Percentiles rank a stretch among this genome's conserved stretches.
phyloP scores from a whole-genome alignment of 768 basidiomycete species.

The Russula brevipes region DNA sequence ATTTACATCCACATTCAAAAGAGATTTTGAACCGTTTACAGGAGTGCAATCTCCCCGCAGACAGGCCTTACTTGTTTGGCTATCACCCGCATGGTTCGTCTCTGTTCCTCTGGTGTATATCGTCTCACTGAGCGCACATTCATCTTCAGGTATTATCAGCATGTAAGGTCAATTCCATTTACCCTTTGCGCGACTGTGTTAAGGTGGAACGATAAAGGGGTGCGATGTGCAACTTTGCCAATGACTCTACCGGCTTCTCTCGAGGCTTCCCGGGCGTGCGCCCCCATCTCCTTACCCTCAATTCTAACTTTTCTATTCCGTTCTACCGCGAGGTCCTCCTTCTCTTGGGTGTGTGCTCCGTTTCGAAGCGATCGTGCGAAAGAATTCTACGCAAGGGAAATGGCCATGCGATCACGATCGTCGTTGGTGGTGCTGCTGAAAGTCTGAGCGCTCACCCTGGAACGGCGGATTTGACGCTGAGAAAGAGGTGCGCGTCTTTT shows the following conservation, averaged over 20 bases:
- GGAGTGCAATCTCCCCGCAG: conserved; percentile 88
- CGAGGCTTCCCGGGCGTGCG: conserved; percentile 82
- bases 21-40: conserved; percentile 29
- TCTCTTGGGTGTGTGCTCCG: conserved; percentile 84
- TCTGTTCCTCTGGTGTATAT: not conserved
- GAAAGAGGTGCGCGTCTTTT: conserved; percentile 51
- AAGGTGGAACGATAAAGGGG: conserved; percentile 50
- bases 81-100: conserved; percentile 92
- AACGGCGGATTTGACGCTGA: conserved; percentile 85
- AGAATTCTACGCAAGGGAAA: conserved; percentile 62
- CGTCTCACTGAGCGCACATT: not conserved
- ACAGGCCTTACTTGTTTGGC: conserved; percentile 93
- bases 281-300: conserved; percentile 88
- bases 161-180: conserved; percentile 55
- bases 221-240: conserved; percentile 91
- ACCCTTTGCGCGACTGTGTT: not conserved
- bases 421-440: conserved; percentile 95
- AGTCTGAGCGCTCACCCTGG: conserved; percentile 91
- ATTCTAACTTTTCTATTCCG: conserved; percentile 87
- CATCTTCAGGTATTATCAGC: conserved; percentile 79
- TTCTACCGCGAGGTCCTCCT: conserved; percentile 91
- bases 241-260: conserved; percentile 95
- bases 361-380: conserved; percentile 84
- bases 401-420: conserved; percentile 75
- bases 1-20: not conserved